These are phyloP conservation scores for Nicotiana tabacum DNA, from an alignment of 257 asterid species.

Conservation along the genomic window DNA sequence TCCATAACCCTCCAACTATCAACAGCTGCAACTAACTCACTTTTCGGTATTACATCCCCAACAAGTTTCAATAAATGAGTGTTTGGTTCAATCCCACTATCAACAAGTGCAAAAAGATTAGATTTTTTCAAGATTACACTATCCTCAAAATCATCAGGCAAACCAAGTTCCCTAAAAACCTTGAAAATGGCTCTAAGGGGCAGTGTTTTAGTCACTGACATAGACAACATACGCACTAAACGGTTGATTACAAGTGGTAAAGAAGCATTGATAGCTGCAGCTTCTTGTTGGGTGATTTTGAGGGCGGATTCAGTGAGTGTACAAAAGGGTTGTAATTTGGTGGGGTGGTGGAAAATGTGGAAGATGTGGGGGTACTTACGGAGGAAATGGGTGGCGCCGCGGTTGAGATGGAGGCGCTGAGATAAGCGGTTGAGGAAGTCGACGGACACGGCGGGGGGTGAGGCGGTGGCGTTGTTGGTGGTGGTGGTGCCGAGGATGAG, in stretches of 20 bases:
- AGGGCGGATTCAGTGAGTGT: conserved; percentile 51
- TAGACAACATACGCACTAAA: conserved; percentile 60
- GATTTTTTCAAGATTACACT: conserved; percentile 54
- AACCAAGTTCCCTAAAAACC: conserved; percentile 78
- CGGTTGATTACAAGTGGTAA: conserved; percentile 46
- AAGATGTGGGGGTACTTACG: conserved; percentile 81
- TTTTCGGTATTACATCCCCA: conserved; percentile 27
- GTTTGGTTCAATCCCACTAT: conserved; percentile 53
- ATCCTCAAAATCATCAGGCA: conserved; percentile 84
- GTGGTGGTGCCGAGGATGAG: conserved; percentile 53
- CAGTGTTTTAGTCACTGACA: conserved; percentile 57
- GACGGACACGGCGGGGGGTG: conserved; percentile 58
- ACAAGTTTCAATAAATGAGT: conserved; percentile 62
- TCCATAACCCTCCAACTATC: conserved; percentile 73
- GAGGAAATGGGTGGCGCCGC: conserved; percentile 73
- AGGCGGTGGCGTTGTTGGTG: conserved; percentile 20
- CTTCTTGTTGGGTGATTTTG: conserved; percentile 41
- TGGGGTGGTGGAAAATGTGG: conserved; percentile 59
- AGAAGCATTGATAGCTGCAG: conserved; percentile 36
- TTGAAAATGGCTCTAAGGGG: conserved; percentile 83
- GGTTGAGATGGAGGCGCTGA: conserved; percentile 76
- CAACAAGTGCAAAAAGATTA: conserved; percentile 48
- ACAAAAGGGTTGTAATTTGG: conserved; percentile 52
- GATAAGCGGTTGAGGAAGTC: conserved; percentile 83
- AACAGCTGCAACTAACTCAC: conserved; percentile 51